phyloP scores from a whole-genome alignment of 2,329 filamentous ascomycete genomes.

The Aureobasidium sp. region DNA sequence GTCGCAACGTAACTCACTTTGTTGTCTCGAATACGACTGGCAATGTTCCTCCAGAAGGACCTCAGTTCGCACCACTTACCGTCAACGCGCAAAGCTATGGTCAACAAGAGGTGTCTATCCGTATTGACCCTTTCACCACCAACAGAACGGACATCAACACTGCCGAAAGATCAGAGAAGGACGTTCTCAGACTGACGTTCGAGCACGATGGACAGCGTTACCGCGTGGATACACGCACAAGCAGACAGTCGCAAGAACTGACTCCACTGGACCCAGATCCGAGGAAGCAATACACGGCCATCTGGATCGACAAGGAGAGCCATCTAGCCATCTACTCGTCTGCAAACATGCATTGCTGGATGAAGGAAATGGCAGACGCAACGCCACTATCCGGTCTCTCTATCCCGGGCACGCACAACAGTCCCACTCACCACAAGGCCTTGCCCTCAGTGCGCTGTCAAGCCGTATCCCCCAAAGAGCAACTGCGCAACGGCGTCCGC shows the following conservation, averaged over 20 bases:
- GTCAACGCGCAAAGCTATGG: constrained; percentile 55
- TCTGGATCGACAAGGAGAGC: constrained; percentile 33
- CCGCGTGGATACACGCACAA: constrained; percentile 64
- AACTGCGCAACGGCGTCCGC: constrained; percentile 83
- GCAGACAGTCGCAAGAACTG: constrained; percentile 32
- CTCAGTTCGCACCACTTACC: constrained; percentile 28
- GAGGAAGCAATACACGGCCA: constrained; percentile 34
- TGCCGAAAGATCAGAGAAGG: constrained; percentile 48
- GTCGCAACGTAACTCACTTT: constrained; percentile 40
- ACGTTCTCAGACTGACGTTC: constrained; percentile 69
- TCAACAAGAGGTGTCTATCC: constrained; percentile 55
- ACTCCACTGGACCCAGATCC: constrained; percentile 34
- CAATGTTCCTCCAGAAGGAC: constrained; percentile 28
- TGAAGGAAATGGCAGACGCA: constrained; percentile 65
- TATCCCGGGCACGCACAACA: constrained; percentile 94
- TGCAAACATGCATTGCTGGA: constrained; percentile 67
- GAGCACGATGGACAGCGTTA: constrained; percentile 58
- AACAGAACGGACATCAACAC: constrained; percentile 56
- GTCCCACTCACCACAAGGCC: constrained; percentile 74
- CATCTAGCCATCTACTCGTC: constrained; percentile 62
- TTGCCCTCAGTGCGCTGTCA: constrained; percentile 93
- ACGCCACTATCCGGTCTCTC: constrained; percentile 73
- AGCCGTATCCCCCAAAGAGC: constrained; percentile 65
- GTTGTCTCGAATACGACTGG: constrained; percentile 35
- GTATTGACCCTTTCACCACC: constrained; percentile 61